Evolutionary conservation across 345 rosid genomes (phyloP), one percentile per base, ranked within the genome.

Genomic region (Eucalyptus melliodora): DNA sequence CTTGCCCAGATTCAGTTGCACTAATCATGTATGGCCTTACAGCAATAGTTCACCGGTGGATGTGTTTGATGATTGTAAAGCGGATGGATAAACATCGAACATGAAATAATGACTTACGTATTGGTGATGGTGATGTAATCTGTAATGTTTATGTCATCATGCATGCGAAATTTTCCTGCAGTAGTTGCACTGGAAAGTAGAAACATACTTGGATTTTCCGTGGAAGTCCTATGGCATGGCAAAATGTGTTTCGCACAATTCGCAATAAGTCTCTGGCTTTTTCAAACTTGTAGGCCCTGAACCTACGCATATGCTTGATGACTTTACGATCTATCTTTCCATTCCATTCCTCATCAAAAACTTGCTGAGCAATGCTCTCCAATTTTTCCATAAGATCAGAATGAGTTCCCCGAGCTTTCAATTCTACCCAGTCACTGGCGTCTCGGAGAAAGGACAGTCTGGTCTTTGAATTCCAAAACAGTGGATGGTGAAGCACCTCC

Each of bases 171-270:
- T 26, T 60, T 60, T 13, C 31, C 31, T 26, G 67, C 67, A 26
- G n/a, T 26, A 60, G 67, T 27, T 60, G 67, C 67, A 11, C 67
- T 27, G 31, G 67, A 60, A 27, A 27, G 67, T 26, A 11, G 31
- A 60, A 60, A 60, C 67, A 27, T 60, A 60, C 99, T 98, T 97
- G 97, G 77, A 97, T 95, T 88, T 94, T 95, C 89, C 89, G 88
- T 65, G 99, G 97, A 90, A 97, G 97, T 92, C 97, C 99, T 89
- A 98, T 90, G 89, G 95, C 95, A 90, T 97, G 99, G 92, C 95
- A 95, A 90, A 95, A 90, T 92, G 95, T 97, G 94, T 97, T 97
- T 77, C 98, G 92, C 89, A 97, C 95, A 85, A 97, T 96, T 77
- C 99, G 93, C 93, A 97, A 89, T 91, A 97, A 92, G 90, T 97